Evolutionary conservation across 2,329 filamentous ascomycete genomes (phyloP).

Genomic region (Fusarium odoratissimum): DNA sequence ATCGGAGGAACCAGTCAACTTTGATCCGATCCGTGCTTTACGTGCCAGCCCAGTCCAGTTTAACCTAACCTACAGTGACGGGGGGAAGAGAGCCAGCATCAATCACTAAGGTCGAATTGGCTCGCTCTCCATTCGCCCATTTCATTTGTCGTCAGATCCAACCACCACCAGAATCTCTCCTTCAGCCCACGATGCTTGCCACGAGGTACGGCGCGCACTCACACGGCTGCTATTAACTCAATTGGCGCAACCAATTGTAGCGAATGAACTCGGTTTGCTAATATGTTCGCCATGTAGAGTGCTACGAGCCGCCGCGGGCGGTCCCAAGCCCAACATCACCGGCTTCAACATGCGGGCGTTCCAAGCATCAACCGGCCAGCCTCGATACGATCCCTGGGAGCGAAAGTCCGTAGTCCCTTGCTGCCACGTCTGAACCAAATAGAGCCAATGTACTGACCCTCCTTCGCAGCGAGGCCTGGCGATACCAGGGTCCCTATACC

Average conservation of each 20-base stretch:
- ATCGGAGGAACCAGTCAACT: slow-evolving; percentile 39
- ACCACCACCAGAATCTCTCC: slow-evolving; percentile 40
- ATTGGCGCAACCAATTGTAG: slow-evolving; percentile 11
- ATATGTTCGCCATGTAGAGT: slow-evolving; percentile 47
- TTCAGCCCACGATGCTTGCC: slow-evolving; percentile 52
- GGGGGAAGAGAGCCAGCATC: slow-evolving; percentile 15
- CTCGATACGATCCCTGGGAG: slow-evolving; percentile 75
- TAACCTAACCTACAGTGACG: slow-evolving; percentile 12
- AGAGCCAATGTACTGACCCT: slow-evolving; percentile 16
- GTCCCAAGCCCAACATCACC: slow-evolving; percentile 79
- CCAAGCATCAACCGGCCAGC: slow-evolving; percentile 74
- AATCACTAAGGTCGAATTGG: slow-evolving; percentile 44
- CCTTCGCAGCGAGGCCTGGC: slow-evolving; percentile 84
- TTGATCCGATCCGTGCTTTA: slow-evolving; percentile 39
- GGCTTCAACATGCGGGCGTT: slow-evolving; percentile 91
- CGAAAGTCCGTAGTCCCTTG: slow-evolving; percentile 62
- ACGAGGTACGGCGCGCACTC: slow-evolving; percentile 50
- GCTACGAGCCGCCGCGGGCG: slow-evolving; percentile 64
- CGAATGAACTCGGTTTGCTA: slow-evolving; percentile 19
- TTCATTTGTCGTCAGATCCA: slow-evolving; percentile 46
- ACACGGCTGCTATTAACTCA: background rate
- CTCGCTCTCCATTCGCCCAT: slow-evolving; percentile 47
- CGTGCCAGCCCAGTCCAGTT: slow-evolving; percentile 10
- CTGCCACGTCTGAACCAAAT: background rate
- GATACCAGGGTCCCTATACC: slow-evolving; percentile 89